Conservation (phyloP, 2,329 filamentous ascomycete species). For the Zymoseptoria ardabiliae region DNA sequence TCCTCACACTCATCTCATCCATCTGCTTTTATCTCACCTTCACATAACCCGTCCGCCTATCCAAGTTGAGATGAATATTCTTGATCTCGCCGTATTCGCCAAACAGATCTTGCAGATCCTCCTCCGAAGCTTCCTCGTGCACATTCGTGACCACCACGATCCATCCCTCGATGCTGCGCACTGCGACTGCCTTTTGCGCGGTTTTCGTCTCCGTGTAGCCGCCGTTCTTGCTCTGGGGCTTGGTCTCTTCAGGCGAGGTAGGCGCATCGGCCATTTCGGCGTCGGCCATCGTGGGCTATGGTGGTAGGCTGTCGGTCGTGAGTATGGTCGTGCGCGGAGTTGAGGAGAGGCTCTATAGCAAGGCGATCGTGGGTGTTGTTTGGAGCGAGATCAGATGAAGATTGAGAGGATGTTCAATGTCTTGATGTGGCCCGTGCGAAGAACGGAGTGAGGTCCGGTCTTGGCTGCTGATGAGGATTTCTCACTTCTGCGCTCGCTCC, state of each 20-base stretch:
- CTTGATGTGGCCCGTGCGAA: background rate
- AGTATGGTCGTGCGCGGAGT: background rate
- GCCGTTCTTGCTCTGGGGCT: slow-evolving; percentile 15
- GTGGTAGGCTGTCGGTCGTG: background rate
- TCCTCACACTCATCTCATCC: background rate
- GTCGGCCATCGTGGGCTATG: slow-evolving; percentile 28
- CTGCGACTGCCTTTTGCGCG: slow-evolving; percentile 65
- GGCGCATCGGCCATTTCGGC: slow-evolving; percentile 53
- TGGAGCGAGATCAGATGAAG: background rate
- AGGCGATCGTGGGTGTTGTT: background rate
- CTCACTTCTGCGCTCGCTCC: background rate
- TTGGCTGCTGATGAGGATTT: background rate
- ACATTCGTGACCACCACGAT: slow-evolving; percentile 82
- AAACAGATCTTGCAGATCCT: slow-evolving; percentile 73
- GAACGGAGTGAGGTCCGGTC: background rate
- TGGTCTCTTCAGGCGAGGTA: slow-evolving; percentile 25
- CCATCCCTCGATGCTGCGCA: slow-evolving; percentile 84
- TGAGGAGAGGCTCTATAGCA: background rate
- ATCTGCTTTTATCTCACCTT: slow-evolving; percentile 50
- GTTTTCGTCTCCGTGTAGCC: slow-evolving; percentile 58
- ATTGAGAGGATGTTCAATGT: background rate
- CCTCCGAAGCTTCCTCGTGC: slow-evolving; percentile 79
- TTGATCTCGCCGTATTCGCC: slow-evolving; percentile 81
- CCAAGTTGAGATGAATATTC: slow-evolving; percentile 77
- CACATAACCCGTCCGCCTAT: slow-evolving; percentile 75